Evolutionary conservation across 768 basidiomycete genomes (phyloP).

Genomic region (Daedaleopsis nitida): DNA sequence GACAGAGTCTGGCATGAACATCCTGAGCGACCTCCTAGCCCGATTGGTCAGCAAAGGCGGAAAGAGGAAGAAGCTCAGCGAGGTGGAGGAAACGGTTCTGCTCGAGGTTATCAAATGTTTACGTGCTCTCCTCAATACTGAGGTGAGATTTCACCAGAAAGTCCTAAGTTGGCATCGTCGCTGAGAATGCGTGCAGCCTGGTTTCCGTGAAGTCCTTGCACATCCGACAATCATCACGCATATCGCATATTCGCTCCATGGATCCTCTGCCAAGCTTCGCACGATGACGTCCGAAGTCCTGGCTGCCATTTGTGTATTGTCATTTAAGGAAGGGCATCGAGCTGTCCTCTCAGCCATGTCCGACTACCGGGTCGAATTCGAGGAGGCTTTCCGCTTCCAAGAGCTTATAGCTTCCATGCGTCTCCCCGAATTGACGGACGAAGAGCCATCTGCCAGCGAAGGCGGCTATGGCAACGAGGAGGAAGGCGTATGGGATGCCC

Average conservation of each 20-base stretch:
- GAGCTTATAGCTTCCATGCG: constrained; percentile 66
- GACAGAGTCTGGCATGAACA: constrained; percentile 63
- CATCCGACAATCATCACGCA: constrained; percentile 69
- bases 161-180: background rate
- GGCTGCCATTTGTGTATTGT: constrained; percentile 81
- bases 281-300: constrained; percentile 75
- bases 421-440: constrained; percentile 49
- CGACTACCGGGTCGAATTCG: constrained; percentile 71
- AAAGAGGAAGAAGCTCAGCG: constrained; percentile 59
- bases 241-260: constrained; percentile 70
- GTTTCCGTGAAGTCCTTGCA: constrained; percentile 67
- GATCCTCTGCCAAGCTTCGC: constrained; percentile 67
- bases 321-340: constrained; percentile 68
- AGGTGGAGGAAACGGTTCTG: constrained; percentile 68
- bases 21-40: constrained; percentile 58
- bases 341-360: constrained; percentile 78
- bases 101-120: constrained; percentile 80
- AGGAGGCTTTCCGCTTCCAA: constrained; percentile 82
- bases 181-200: constrained; percentile 49
- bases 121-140: constrained; percentile 81
- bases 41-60: constrained; percentile 66
- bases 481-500: constrained; percentile 80
- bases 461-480: constrained; percentile 49
- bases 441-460: constrained; percentile 33
- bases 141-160: constrained; percentile 49